Evolutionary conservation across 2,329 filamentous ascomycete genomes (phyloP), one percentile per base, ranked within the genome.

Genomic region (Venturia oleaginea): DNA sequence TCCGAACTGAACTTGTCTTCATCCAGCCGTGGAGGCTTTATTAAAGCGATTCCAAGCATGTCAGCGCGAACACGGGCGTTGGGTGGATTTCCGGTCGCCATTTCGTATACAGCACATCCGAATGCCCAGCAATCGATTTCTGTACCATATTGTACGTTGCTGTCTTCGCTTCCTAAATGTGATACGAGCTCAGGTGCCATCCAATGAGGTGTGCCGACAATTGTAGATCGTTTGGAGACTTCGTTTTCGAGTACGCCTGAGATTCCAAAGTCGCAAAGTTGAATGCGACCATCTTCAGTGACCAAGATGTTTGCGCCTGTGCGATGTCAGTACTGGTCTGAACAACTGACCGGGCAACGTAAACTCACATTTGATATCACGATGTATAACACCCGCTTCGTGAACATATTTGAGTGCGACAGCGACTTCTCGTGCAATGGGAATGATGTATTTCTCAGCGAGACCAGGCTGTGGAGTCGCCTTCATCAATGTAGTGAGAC

Each of bases 181-280:
- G 59, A 70, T 67, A 80, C 87, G 15, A 93, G 80, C 70, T 94
- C 91, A 0, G 88, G 89, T 0, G 91, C 89, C 90, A 94, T 92
- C 88, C 90, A 94, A 74, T 92, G 86, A 3, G 88, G 87, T 0
- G 91, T 94, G 27, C 90, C 90, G 64, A 93, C 89, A 60, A 93
- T 87, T 0, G 90, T 93, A 4, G 87, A 87, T 63, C 90, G 81
- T 76, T 94, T 94, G 70, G 89, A 86, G 64, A 86, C 82, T 68
- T 89, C 87, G 51, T 82, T 87, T 72, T 92, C 89, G 65, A 92
- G 84, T 59, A 91, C 84, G 55, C 88, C 89, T 37, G 90, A 89
- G 59, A 94, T 89, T 68, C 91, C 90, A 73, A 94, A 94, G 72
- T 94, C 90, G 72, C 90, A 92, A 40, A 94, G 82, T 73, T 94